Evolutionary conservation across 108 stramenopile genomes (phyloP), one percentile per base, ranked within the genome.

Genomic region (Seminavis robusta): DNA sequence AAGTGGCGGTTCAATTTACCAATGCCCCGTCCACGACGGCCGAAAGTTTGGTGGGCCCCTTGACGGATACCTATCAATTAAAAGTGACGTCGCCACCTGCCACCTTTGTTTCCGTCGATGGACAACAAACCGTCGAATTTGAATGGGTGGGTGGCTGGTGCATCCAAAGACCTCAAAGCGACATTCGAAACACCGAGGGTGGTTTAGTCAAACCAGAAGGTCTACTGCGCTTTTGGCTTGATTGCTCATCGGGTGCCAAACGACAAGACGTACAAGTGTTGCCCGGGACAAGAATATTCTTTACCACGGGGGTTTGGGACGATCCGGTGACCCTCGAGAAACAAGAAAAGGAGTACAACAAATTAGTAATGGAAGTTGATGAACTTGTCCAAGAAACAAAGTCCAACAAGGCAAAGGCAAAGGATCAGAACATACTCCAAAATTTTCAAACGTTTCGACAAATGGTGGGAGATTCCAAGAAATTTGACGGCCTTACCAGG

Each of bases 251-350:
- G 10, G 64, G 64, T 40, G 64, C 64, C n/a, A 45, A 23, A 10
- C 44, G 56, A 2, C 31, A 33, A 0, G 64, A 65, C 42, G 64
- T 57, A 9, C 56, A 65, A 17, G 37, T 65, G 0, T 24, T 31
- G 1, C 64, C 64, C 11, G 37, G 47, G 1, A 65, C 64, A 28
- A 16, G 64, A 5, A 58, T 65, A 15, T 65, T 65, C 37, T 65
- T 65, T 27, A 65, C 64, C 3, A 65, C 64, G 30, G 64, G 64
- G 0, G 44, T 56, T 8, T 65, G 64, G 64, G 64, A 65, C 34
- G 45, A 47, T 58, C 64, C 64, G 16, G 24, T 15, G 0, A 34
- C 33, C 6, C 8, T 57, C n/a, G n/a, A 33, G 28, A 30, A 21
- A 9, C 31, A 45, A 17, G 47, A 65, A 15, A 32, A 48, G 0